Evolutionary conservation across 495 filamentous ascomycete species (phyloP).

Genomic region (Rostrohypoxylon terebratum): DNA sequence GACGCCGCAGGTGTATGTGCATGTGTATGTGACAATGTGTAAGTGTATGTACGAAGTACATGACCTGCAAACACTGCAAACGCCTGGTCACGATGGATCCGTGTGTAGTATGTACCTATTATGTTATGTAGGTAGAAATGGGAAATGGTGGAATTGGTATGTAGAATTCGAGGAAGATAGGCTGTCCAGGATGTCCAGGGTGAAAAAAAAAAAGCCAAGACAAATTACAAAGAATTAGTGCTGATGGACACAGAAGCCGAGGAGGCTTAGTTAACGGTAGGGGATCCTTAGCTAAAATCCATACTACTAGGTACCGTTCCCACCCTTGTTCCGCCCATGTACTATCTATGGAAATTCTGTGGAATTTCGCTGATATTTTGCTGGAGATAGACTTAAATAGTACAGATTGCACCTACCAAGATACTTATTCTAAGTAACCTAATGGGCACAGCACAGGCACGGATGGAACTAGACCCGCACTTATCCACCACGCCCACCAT

Average conservation of each 20-base stretch:
- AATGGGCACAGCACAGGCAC: slow-evolving; percentile 4
- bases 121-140: too few species aligned
- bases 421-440: slow-evolving; percentile 1
- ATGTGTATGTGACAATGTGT: neutral
- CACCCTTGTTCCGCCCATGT: neutral
- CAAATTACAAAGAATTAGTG: slow-evolving; percentile 22
- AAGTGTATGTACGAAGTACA: neutral
- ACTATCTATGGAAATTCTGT: neutral
- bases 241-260: slow-evolving; percentile 16
- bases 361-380: neutral
- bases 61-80: neutral
- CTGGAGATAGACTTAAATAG: neutral
- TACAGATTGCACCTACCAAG: neutral
- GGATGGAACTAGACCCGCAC: slow-evolving; percentile 17
- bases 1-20: neutral
- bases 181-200: slow-evolving; percentile 13
- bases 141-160: too few species aligned
- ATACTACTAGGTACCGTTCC: neutral
- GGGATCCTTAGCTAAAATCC: slow-evolving; percentile 22
- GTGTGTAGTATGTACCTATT: neutral
- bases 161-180: neutral
- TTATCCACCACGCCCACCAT: neutral
- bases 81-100: neutral
- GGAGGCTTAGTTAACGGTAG: slow-evolving; percentile 28
- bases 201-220: slow-evolving; percentile 24